Evolutionary conservation across 1,284 basidiomycete species (phyloP).

Genomic region (Ceratobasidium sp.): DNA sequence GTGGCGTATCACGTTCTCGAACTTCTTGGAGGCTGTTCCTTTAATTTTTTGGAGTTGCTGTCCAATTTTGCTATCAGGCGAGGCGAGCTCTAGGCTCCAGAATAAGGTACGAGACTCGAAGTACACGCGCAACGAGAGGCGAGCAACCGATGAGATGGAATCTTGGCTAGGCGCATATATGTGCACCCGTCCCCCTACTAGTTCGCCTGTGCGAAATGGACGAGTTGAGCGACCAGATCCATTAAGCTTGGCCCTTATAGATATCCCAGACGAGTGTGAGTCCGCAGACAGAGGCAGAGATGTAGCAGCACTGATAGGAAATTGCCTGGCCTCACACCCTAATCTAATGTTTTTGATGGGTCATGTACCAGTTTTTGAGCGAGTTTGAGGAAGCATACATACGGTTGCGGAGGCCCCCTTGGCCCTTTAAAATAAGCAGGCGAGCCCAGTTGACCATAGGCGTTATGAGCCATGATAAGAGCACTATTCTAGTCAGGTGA

Average conservation of each 20-base stretch:
- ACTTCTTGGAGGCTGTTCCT: background rate
- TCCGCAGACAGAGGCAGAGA: background rate
- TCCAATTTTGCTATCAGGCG: background rate
- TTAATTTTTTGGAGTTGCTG: constrained; percentile 9
- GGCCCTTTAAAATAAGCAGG: background rate
- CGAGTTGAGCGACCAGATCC: background rate
- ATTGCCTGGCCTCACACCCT: constrained; percentile 17
- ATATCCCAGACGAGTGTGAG: constrained; percentile 9
- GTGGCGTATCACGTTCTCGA: constrained; percentile 23
- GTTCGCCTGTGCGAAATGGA: constrained; percentile 18
- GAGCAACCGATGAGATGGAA: background rate
- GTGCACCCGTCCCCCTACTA: constrained; percentile 10
- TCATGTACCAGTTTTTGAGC: background rate
- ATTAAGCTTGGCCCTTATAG: constrained; percentile 15
- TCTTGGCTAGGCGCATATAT: background rate
- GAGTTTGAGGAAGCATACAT: background rate
- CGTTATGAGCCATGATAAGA: no score
- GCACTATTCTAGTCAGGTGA: no score
- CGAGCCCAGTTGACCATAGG: background rate
- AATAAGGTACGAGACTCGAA: constrained; percentile 31
- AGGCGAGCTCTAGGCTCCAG: constrained; percentile 12
- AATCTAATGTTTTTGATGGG: constrained; percentile 3
- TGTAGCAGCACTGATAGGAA: constrained; percentile 31
- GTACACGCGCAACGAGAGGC: constrained; percentile 22
- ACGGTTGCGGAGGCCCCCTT: background rate